Evolutionary conservation across 805 yeast species (phyloP), one percentile per base, ranked within the genome.

Genomic region (Pichia pseudocactophila): DNA sequence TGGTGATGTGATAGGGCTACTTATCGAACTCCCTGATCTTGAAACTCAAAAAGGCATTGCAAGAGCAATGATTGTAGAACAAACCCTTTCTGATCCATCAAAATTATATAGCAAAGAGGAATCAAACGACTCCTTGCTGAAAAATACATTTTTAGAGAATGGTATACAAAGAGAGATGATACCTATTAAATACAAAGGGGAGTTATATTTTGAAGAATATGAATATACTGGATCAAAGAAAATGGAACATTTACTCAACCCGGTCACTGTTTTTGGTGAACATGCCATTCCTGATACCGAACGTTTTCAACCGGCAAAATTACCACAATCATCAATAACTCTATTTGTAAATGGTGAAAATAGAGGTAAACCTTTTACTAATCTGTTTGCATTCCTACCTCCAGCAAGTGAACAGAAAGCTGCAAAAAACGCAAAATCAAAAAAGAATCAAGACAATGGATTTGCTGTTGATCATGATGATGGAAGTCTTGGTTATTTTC

Each of bases 401-500:
- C 89, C 95, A 3, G 70, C 80, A 43, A 75, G 89, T 33, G 79
- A 75, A 47, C 61, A 72, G 36, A 64, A 47, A 41, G 50, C 58
- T 41, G 47, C 45, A 15, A 37, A 18, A 26, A 45, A 27, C 7
- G 17, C 39, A 3, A 30, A 39, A 10, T 30, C 25, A 8, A 40
- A 36, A 18, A 40, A 27, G 17, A 37, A 26, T 5, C 18, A 15
- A 30, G 31, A 41, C 4, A 43, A 44, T 9, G 33, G 39, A 3
- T 50, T 58, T 32, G 41, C 42, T 9, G 46, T 54, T 51, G 68
- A 57, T 54, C 75, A 53, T 12, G 94, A 92, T 57, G 96, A 92
- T 57, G 95, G 95, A 0, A 66, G 76, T 34, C 63, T 87, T 42
- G 98, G 97, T 0, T 92, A 92, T 58, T 92, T 80, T 62, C 97